A percentile compares a stretch with the other conserved stretches of the same genome.
phyloP scores from a whole-genome alignment of 495 filamentous ascomycete genomes.

The Penicillium antarcticum region DNA sequence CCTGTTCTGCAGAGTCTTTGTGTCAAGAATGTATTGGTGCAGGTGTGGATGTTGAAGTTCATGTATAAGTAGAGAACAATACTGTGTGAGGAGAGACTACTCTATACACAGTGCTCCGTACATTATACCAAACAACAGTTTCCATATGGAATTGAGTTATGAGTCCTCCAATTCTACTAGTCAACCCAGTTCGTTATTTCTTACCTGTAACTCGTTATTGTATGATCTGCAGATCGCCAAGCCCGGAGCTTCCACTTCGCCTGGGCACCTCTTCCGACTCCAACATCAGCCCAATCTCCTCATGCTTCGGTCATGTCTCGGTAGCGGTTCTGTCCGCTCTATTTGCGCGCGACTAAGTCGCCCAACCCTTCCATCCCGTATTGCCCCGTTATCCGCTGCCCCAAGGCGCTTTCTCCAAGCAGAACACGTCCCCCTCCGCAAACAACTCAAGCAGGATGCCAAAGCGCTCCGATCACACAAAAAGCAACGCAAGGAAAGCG shows the following conservation, averaged over 20 bases:
- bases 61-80: not conserved
- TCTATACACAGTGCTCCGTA: no score
- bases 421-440: constrained; percentile 58
- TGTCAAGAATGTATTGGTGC: constrained; percentile 3
- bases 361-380: constrained; percentile 2
- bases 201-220: not conserved
- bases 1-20: not conserved
- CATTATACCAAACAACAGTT: no score
- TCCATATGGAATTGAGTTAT: no score
- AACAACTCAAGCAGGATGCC: constrained; percentile 71
- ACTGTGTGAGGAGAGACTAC: not conserved
- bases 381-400: constrained; percentile 6
- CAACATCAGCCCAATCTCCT: constrained; percentile 4
- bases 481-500: constrained; percentile 33
- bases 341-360: constrained; percentile 14
- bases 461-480: constrained; percentile 46
- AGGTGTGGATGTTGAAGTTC: not conserved
- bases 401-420: constrained; percentile 23
- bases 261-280: not conserved
- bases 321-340: constrained; percentile 29
- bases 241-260: constrained; percentile 5
- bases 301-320: constrained; percentile 39
- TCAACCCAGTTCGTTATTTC: no score
- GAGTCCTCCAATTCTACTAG: no score
- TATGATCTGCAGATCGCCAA: constrained; percentile 16